Evolutionary conservation across 2,329 filamentous ascomycete genomes (phyloP).

Genomic region (Penicillium palitans): DNA sequence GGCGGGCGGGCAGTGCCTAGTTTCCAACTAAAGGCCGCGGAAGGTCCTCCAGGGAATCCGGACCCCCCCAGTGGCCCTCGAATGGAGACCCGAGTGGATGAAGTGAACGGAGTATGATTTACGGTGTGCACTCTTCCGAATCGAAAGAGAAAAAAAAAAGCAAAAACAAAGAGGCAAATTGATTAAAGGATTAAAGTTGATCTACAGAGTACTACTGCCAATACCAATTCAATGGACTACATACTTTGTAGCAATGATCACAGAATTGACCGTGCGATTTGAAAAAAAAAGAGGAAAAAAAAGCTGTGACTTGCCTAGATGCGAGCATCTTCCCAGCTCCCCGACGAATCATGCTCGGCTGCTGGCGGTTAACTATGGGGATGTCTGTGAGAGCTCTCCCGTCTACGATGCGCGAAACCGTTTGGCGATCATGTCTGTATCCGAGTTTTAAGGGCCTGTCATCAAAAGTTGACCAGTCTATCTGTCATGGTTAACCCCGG

Average conservation of each 20-base stretch:
- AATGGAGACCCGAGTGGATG: slow-evolving; percentile 1
- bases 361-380: slow-evolving; percentile 2
- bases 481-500: slow-evolving; percentile 12
- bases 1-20: slow-evolving; percentile 31
- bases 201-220: not conserved
- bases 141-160: slow-evolving; percentile 1
- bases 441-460: slow-evolving; percentile 7
- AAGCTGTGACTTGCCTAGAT: not conserved
- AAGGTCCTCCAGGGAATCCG: slow-evolving; percentile 23
- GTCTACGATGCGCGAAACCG: slow-evolving; percentile 22
- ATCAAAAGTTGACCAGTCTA: slow-evolving; percentile 13
- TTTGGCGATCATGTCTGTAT: slow-evolving; percentile 26
- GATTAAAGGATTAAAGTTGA: not conserved
- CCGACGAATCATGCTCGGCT: slow-evolving; percentile 21
- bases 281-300: slow-evolving; percentile 3
- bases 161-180: slow-evolving; percentile 6
- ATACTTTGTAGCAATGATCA: not conserved
- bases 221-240: not conserved
- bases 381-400: slow-evolving; percentile 1
- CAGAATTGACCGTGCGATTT: slow-evolving; percentile 14
- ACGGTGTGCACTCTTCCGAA: not conserved
- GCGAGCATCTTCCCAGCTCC: slow-evolving; percentile 8
- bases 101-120: not conserved
- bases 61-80: slow-evolving; percentile 7
- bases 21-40: slow-evolving; percentile 20